Evolutionary conservation across 306 rosid genomes (phyloP), one percentile per base, ranked within the genome.

Genomic region (Vigna angularis): DNA sequence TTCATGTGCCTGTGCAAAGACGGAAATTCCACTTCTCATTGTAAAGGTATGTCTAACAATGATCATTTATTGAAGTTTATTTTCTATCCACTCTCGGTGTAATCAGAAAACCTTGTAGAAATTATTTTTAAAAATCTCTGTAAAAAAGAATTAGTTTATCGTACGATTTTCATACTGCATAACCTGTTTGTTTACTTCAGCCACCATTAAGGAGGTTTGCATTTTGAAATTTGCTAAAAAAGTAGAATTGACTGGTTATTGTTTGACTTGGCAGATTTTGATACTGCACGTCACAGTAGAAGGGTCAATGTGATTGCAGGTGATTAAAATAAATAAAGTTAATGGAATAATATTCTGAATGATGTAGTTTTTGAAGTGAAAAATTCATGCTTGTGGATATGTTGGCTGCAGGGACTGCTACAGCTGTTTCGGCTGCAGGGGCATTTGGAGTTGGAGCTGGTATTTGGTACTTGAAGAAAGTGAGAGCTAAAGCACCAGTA

Each of bases 391-490:
- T 52, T 9, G 9, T 49, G 42, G 28, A 8, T 42, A 9, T 73
- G 75, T 62, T 75, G 84, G 55, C 5, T 81, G 73, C 89, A 92
- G 98, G 97, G 72, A 78, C 97, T 26, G 92, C 85, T 61, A 77
- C 79, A 40, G 98, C 75, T 22, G 83, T 91, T 48, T 88, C 97
- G 14, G 98, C 87, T 11, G 96, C 93, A 45, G 92, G 96, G 42
- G 91, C 86, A 57, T 42, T 95, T 49, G 97, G 99, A 81, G 84
- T 95, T 76, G 99, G 93, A 81, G 97, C 93, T 75, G 92, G 86
- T 53, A 84, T 95, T 79, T 91, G 95, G 96, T 91, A 85, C 84
- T 62, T 90, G 78, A 85, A 77, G 86, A 95, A 86, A 90, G 83
- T 88, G 82, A 90, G 89, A 72, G 90, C 90, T 22, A 91, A 85